Evolutionary conservation across 352 stramenopile genomes (phyloP).

Genomic region (Pythium brachiatum): DNA sequence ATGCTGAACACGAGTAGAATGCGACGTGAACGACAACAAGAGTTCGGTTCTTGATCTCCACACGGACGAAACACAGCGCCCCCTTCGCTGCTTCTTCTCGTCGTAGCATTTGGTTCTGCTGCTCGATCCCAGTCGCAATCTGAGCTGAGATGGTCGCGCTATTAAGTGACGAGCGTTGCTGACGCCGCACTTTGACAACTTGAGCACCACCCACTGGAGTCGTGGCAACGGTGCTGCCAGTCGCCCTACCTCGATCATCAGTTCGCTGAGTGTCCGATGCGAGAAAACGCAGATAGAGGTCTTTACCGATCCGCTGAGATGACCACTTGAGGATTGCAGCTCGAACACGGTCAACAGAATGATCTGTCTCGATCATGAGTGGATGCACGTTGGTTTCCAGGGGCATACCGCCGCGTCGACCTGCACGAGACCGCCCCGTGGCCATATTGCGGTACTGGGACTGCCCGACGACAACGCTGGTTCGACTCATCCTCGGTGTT

Average conservation of each 20-base stretch:
- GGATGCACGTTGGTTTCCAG: conserved; percentile 15
- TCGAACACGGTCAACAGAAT: conserved; percentile 51
- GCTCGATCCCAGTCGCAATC: conserved; percentile 31
- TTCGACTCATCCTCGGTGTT: conserved; percentile 12
- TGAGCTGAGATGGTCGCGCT: conserved; percentile 36
- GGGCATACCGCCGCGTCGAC: conserved; percentile 16
- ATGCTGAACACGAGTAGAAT: conserved; percentile 79
- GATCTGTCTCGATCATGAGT: conserved; percentile 49
- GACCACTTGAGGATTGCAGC: conserved; percentile 70
- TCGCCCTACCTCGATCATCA: conserved; percentile 1
- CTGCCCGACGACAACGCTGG: conserved; percentile 1
- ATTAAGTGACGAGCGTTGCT: conserved; percentile 32
- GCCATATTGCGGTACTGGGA: conserved; percentile 2
- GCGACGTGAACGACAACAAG: conserved; percentile 77
- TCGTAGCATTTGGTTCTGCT: conserved; percentile 19
- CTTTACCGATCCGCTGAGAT: conserved; percentile 69
- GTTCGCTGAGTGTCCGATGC: background rate
- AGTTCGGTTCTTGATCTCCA: conserved; percentile 81
- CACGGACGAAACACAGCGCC: conserved; percentile 77
- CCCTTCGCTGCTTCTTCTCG: conserved; percentile 20
- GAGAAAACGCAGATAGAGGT: conserved; percentile 82
- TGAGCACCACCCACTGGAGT: background rate
- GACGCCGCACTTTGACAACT: conserved; percentile 17
- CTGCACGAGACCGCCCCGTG: conserved; percentile 1
- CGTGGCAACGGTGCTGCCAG: conserved; percentile 22